Evolutionary conservation across 2,329 filamentous ascomycete species (phyloP), one percentile per base, ranked within the genome.

Genomic region (Clonostachys solani): DNA sequence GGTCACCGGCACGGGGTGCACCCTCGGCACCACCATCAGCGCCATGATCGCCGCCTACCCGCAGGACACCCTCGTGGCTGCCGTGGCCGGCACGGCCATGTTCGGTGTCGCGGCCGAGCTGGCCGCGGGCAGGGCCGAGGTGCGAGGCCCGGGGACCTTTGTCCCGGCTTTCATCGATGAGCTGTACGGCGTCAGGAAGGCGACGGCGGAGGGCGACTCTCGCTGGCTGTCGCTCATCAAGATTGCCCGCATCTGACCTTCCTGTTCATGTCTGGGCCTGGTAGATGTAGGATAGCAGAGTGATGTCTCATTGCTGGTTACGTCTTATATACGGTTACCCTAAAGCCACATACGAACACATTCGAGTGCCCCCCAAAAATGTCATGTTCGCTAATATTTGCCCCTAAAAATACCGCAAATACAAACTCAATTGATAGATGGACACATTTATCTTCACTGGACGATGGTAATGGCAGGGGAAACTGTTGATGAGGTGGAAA

Each of bases 111-210:
- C 83, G 2, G 88, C 89, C 0, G 86, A 92, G 68, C 67, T 71
- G 44, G 82, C 83, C 1, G 88, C 88, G 0, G 79, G 80, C 58
- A 72, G 81, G 45, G 49, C 69, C 0, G 77, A 84, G 52, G 89
- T 94, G 4, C 75, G 73, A 49, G 92, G 92, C 0, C 91, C 92
- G 0, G 92, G 92, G 0, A 89, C 84, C 1, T 96, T 96, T 70
- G 83, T 95, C 12, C 86, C 90, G 0, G 85, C 85, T 0, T 92
- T 96, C 59, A 69, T 96, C 40, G 92, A 97, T 56, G 87, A 81
- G 66, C 57, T 86, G 52, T 76, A 75, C 55, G 61, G 62, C 19
- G 57, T 82, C 16, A 65, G 80, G 47, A 69, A 68, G 52, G 71
- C 71, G 33, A 78, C 78, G 4, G 67, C 64, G 1, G 58, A 61